Evolutionary conservation across 352 stramenopile species (phyloP).

Genomic region (Phytophthora nicotianae): DNA sequence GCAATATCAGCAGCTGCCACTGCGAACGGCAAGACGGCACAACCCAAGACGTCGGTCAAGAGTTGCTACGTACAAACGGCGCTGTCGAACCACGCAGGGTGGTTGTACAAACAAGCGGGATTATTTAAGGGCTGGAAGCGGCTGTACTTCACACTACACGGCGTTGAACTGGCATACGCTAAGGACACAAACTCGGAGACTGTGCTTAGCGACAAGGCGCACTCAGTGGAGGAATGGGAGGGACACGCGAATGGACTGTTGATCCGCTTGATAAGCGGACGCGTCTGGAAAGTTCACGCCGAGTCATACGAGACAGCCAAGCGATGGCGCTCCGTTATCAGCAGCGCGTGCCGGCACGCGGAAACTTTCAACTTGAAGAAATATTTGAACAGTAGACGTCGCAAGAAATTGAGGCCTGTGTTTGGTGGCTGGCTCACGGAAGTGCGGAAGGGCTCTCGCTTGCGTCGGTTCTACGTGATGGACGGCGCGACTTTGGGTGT

Average conservation of each 20-base stretch:
- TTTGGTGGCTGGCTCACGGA: conserved; percentile 85
- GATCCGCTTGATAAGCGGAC: conserved; percentile 69
- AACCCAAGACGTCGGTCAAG: conserved; percentile 60
- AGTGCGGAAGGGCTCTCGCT: conserved; percentile 39
- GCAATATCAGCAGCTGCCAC: conserved; percentile 67
- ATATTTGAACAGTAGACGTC: conserved; percentile 66
- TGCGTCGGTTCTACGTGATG: conserved; percentile 82
- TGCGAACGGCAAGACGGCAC: conserved; percentile 50
- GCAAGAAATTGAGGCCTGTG: conserved; percentile 70
- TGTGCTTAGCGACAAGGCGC: conserved; percentile 60
- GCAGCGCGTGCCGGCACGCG: conserved; percentile 48
- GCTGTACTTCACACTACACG: conserved; percentile 83
- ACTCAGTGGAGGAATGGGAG: conserved; percentile 70
- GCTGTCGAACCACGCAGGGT: conserved; percentile 76
- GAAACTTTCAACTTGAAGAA: conserved; percentile 71
- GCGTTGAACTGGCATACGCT: conserved; percentile 68
- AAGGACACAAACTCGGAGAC: conserved; percentile 77
- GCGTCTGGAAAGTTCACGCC: conserved; percentile 70
- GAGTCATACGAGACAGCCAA: conserved; percentile 83
- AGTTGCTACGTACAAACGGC: conserved; percentile 78
- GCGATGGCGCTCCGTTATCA: conserved; percentile 74
- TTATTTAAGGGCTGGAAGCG: conserved; percentile 87
- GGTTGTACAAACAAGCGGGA: conserved; percentile 77
- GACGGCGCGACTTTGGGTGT: conserved; percentile 69
- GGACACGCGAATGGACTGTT: conserved; percentile 71